Conservation (phyloP, 83 land plant genomes). For the Isoetes engelmannii region DNA sequence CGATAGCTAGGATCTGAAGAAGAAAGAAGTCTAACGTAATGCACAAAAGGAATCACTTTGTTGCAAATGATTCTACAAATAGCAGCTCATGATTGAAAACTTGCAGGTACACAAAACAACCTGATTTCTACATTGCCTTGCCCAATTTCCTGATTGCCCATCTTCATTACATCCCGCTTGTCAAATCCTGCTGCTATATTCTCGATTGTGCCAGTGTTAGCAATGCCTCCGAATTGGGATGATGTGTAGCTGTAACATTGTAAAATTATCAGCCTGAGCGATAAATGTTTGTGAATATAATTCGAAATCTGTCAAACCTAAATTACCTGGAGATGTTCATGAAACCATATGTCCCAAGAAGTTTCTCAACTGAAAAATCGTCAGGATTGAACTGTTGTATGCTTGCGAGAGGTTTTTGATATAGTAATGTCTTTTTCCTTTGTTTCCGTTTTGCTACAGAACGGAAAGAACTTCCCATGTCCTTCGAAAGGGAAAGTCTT, state of each 20-base stretch:
- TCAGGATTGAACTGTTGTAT: slow-evolving; percentile 42
- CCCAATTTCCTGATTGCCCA: slow-evolving; percentile 69
- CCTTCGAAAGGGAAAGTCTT: too few species aligned
- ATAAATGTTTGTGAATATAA: neutral
- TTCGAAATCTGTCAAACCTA: neutral
- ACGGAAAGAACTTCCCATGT: too few species aligned
- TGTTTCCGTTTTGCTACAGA: too few species aligned
- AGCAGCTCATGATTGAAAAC: too few species aligned
- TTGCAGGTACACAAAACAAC: slow-evolving; percentile 18
- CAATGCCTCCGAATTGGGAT: slow-evolving; percentile 43
- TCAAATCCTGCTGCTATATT: slow-evolving; percentile 35
- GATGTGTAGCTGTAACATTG: slow-evolving; percentile 50
- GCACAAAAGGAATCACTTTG: too few species aligned
- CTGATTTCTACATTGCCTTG: slow-evolving; percentile 81
- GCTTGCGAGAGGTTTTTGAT: neutral
- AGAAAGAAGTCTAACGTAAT: too few species aligned
- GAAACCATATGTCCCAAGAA: slow-evolving; percentile 81
- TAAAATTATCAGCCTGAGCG: neutral
- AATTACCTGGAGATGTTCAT: slow-evolving; percentile 83
- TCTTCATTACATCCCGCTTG: slow-evolving; percentile 38
- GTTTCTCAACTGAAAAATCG: slow-evolving; percentile 66
- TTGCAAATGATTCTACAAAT: too few species aligned
- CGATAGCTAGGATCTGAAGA: too few species aligned
- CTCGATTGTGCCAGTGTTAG: slow-evolving; percentile 11
- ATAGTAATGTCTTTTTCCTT: too few species aligned